phyloP scores from a whole-genome alignment of 1,139 yeast genomes.

The Diutina mesorugosa region DNA sequence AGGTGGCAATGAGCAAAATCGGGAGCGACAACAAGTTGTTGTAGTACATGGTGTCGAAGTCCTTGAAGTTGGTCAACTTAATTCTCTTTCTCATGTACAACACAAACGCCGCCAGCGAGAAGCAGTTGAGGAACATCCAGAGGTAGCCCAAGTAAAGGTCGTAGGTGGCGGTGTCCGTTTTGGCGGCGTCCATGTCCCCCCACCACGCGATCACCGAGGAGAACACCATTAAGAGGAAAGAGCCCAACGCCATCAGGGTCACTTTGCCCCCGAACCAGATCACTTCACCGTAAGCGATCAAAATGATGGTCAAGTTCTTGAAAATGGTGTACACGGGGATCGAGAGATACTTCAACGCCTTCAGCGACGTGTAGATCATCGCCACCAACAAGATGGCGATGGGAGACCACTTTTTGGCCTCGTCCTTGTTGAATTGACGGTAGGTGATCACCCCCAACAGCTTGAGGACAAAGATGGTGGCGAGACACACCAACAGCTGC shows the following conservation, averaged over 20 bases:
- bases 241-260: constrained; percentile 78
- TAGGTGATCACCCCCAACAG: constrained; percentile 65
- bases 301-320: constrained; percentile 90
- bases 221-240: constrained; percentile 82
- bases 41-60: constrained; percentile 97
- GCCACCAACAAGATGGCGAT: constrained; percentile 78
- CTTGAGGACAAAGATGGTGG: constrained; percentile 61
- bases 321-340: constrained; percentile 96
- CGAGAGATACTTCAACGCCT: constrained; percentile 81
- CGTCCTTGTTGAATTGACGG: constrained; percentile 74
- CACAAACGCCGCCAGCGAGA: constrained; percentile 88
- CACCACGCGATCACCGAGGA: constrained; percentile 90
- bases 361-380: constrained; percentile 94
- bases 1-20: constrained; percentile 61
- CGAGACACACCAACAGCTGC: constrained; percentile 73
- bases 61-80: constrained; percentile 91
- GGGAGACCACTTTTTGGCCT: constrained; percentile 93
- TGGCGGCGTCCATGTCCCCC: constrained; percentile 53
- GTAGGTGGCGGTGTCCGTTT: constrained; percentile 16
- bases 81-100: constrained; percentile 94
- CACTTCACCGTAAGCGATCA: constrained; percentile 97
- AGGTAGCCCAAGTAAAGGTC: constrained; percentile 71
- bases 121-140: constrained; percentile 94
- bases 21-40: constrained; percentile 91
- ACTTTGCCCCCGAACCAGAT: constrained; percentile 93